These are phyloP conservation scores for Alnus glutinosa DNA, from an alignment of 306 rosid species.

Conservation along the genomic window DNA sequence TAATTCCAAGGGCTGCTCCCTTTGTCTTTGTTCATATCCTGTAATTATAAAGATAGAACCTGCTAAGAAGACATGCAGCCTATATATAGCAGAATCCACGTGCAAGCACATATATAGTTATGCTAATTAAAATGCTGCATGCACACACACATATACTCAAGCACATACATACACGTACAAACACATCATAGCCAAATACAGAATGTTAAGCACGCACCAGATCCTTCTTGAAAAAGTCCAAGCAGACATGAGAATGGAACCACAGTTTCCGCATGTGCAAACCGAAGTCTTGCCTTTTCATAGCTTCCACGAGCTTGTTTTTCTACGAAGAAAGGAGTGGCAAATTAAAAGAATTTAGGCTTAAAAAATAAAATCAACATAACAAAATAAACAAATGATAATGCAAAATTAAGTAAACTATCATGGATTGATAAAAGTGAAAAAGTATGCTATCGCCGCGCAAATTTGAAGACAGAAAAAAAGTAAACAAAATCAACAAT, in stretches of 20 bases:
- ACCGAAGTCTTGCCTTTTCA: constrained; percentile 91
- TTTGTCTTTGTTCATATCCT: constrained; percentile 69
- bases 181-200: constrained; percentile 6
- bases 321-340: constrained; percentile 41
- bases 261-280: constrained; percentile 94
- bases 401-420: too few relatives aligned
- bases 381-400: background rate
- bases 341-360: constrained; percentile 18
- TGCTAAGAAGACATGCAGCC: constrained; percentile 14
- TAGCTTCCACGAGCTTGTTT: constrained; percentile 62
- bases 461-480: background rate
- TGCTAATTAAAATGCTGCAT: background rate
- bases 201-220: constrained; percentile 53
- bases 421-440: background rate
- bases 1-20: constrained; percentile 63
- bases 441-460: background rate
- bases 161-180: background rate
- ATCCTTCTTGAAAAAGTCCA: constrained; percentile 79
- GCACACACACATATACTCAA: constrained; percentile 2
- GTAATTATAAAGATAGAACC: constrained; percentile 27
- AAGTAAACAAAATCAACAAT: background rate
- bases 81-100: constrained; percentile 1
- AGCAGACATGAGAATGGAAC: constrained; percentile 95
- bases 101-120: background rate
- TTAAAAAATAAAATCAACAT: too few relatives aligned